Evolutionary conservation across 2,329 filamentous ascomycete genomes (phyloP), one percentile per base, ranked within the genome.

Genomic region (Diaporthe humulicola): DNA sequence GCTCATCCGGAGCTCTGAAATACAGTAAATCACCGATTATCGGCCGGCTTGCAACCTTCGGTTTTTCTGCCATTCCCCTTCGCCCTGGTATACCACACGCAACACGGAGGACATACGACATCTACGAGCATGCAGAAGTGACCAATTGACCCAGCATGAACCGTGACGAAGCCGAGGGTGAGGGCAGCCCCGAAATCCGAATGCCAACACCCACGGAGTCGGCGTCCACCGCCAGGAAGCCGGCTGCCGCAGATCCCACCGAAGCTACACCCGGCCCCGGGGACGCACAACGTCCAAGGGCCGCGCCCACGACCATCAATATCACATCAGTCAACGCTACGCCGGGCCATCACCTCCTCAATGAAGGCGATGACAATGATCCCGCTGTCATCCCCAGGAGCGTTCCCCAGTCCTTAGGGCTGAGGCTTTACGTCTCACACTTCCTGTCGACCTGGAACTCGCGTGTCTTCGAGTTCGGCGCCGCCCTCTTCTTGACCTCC

Each of bases 361-460:
- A 52, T 8, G 61, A 73, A 28, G 48, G 19, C 0, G 71, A 30
- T 50, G 67, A 71, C 5, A 52, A 42, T 0, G 71, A 75, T 19
- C 22, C 66, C 12, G 28, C 22, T 12, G 52, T 60, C 15, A 48
- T 42, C 38, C 50, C 30, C 17, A 36, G 17, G 54, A 52, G 57
- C n/a, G 70, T 76, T 0, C 60, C 75, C 45, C 40, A 54, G 22
- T 69, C 76, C n/a, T 15, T 74, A 3, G 73, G 69, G 54, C 30
- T 73, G 45, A 79, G 84, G 0, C 85, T 93, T 9, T 93, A 92
- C 78, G 79, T 85, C 1, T 93, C 91, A 0, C 91, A 93, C 77
- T 87, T 89, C 70, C 83, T 93, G 0, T 93, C 91, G 6, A 89
- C 90, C 66, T 92, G 90, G 89, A 93, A 92, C 81, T 89, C 90